Base-by-base conservation (phyloP, 768 basidiomycete species). In the Tricholoma bakamatsutake region DNA sequence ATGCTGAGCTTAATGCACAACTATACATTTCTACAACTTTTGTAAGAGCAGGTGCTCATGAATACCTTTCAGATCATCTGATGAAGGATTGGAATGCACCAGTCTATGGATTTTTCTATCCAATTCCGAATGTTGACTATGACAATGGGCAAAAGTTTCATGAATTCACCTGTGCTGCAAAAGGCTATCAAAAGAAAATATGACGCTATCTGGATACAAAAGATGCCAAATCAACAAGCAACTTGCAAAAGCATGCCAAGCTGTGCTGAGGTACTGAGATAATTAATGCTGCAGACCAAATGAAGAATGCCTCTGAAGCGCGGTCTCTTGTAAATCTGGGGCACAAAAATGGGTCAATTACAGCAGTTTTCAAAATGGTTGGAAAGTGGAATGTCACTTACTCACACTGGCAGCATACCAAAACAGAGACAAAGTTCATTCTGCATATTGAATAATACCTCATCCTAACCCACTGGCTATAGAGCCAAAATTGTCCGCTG, bases 241-340 rank as follows among this genome's bases (percentile, higher is more conserved):
- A 73, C 59, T 52, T 70, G 39, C 47, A 54, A n/a, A 61, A 61
- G 34, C 66, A 73, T 58, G 66, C 59, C 0, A 57, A 55, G 5
- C 34, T n/a, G 0, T 73, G 73, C 63, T 71, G 66, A 64, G 70
- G 71, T 9, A 17, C 59, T 2, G 67, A 70, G 8, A 62, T 58
- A 1, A 24, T 69, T 13, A 53, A 66, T 1, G 59, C 56, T 5
- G 66, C 64, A 30, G 58, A 59, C 48, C 28, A 33, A 15, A 55
- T 54, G 2, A 53, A 54, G 53, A 49, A 61, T 50, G 12, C 54
- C 4, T 42, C 52, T 18, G 47, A 47, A 5, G 42, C 37, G 28
- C 50, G 15, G 43, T 33, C 24, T 8, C 5, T 46, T 15, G 45
- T 46, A 28, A 46, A 28, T 28, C 45, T 27, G 6, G 28, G 30